Conservation (phyloP, 768 basidiomycete species). For the Pulveroboletus sp. region DNA sequence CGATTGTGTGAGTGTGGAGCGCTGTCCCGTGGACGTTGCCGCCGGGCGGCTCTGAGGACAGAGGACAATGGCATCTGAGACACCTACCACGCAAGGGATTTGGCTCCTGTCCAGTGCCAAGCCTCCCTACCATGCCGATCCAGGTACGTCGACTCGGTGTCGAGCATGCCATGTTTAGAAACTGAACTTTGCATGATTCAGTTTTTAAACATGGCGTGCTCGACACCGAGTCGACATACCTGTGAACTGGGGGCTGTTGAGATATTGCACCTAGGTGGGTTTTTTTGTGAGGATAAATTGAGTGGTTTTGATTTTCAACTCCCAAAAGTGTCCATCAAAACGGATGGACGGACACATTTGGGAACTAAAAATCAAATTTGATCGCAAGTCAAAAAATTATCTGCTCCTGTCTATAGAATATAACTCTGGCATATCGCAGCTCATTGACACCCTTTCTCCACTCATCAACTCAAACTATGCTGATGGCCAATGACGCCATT, state of each 20-base stretch:
- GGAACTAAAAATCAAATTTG: too few relatives aligned
- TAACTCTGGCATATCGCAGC: not conserved
- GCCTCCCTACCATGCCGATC: not conserved
- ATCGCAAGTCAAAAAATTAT: too few relatives aligned
- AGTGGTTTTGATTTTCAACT: too few relatives aligned
- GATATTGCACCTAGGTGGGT: too few relatives aligned
- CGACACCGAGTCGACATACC: too few relatives aligned
- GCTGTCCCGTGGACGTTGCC: not conserved
- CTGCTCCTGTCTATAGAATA: not conserved
- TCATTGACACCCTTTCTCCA: not conserved
- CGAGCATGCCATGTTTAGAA: conserved; percentile 9
- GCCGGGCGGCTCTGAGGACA: not conserved
- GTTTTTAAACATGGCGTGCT: too few relatives aligned
- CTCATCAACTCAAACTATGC: conserved; percentile 4
- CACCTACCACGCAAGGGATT: not conserved
- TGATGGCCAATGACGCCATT: conserved; percentile 8
- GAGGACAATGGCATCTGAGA: conserved; percentile 5
- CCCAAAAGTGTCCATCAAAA: too few relatives aligned
- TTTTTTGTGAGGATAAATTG: too few relatives aligned
- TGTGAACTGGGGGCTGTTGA: too few relatives aligned
- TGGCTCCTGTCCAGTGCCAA: not conserved
- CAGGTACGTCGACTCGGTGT: conserved; percentile 7
- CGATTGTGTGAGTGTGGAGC: conserved; percentile 2
- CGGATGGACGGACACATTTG: too few relatives aligned
- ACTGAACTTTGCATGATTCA: not conserved